These are phyloP conservation scores for Globisporangium barbulae DNA, from an alignment of 352 stramenopile species.

Conservation along the genomic window DNA sequence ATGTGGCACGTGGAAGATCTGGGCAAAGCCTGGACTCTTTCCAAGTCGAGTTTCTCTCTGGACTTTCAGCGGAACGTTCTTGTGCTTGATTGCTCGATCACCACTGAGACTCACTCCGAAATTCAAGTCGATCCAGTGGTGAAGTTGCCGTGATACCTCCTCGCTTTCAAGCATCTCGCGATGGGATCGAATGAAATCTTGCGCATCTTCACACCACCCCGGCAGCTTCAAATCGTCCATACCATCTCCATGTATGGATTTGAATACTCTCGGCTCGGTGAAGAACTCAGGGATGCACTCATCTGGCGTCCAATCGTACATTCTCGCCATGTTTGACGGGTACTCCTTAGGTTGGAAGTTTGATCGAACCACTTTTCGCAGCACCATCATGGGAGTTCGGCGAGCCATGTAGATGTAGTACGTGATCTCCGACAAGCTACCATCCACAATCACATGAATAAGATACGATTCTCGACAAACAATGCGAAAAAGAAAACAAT, in stretches of 20 bases:
- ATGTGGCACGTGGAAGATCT: constrained; percentile 55
- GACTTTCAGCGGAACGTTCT: constrained; percentile 88
- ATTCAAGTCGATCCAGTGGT: constrained; percentile 96
- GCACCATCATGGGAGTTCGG: constrained; percentile 81
- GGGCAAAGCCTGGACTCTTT: constrained; percentile 77
- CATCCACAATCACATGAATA: no score
- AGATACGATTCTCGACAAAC: not conserved
- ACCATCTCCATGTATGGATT: constrained; percentile 61
- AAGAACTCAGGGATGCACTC: constrained; percentile 97
- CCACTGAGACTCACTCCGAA: constrained; percentile 89
- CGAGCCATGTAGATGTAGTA: constrained; percentile 95
- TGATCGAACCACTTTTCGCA: constrained; percentile 85
- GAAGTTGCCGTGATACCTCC: constrained; percentile 80
- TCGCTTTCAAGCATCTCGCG: constrained; percentile 90
- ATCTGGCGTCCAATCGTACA: constrained; percentile 95
- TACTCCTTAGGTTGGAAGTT: constrained; percentile 95
- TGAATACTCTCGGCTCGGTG: constrained; percentile 83
- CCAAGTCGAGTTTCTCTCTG: constrained; percentile 20
- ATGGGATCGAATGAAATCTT: constrained; percentile 89
- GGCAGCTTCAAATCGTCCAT: constrained; percentile 80
- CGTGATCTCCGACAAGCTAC: constrained; percentile 91
- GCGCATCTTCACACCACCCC: constrained; percentile 58
- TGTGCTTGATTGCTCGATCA: constrained; percentile 75
- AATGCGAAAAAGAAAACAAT: not conserved
- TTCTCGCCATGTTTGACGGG: constrained; percentile 80